Conservation (phyloP, 108 stramenopile species). For the Pseudonitzschia multistriata region DNA sequence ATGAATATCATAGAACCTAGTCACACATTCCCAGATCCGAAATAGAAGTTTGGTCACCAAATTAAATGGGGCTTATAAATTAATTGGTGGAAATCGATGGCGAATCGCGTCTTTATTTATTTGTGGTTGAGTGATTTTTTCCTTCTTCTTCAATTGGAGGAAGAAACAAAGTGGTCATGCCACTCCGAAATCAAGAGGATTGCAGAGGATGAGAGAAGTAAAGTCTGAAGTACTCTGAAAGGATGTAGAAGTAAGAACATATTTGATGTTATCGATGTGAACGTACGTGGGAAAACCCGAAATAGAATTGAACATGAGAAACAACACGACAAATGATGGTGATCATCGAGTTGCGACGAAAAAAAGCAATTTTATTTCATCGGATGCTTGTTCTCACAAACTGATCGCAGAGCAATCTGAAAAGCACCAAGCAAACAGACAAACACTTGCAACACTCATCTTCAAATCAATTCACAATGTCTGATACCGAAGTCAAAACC, state of each 20-base stretch:
- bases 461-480: conserved; percentile 1
- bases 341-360: background rate
- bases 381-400: background rate
- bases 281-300: background rate
- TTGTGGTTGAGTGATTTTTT: background rate
- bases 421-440: background rate
- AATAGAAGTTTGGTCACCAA: background rate
- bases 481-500: conserved; percentile 20
- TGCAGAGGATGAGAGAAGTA: background rate
- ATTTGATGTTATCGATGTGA: background rate
- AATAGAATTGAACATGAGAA: background rate
- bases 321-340: background rate
- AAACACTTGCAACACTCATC: background rate
- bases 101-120: background rate
- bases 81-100: background rate
- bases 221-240: background rate
- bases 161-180: background rate
- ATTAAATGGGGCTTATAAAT: background rate
- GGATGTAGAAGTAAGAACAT: background rate
- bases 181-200: background rate
- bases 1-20: background rate
- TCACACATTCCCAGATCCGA: background rate
- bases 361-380: background rate
- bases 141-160: background rate
- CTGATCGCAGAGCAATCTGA: background rate